Base-by-base conservation (phyloP, 1,284 basidiomycete genomes). In the Somion occarium region DNA sequence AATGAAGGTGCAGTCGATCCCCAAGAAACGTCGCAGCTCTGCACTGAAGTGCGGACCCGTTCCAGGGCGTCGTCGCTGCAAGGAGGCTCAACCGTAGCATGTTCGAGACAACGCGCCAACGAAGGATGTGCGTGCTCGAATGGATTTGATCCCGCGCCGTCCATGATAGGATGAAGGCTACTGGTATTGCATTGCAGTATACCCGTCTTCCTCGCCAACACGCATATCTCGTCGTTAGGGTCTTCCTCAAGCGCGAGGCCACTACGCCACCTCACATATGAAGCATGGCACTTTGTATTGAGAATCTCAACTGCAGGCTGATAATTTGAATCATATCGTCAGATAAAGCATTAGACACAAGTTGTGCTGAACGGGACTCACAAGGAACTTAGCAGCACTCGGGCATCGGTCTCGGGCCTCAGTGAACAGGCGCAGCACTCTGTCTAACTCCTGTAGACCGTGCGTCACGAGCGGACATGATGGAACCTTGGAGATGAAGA, bases 401-500 rank as follows among this genome's bases (percentile, higher is more conserved):
- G 77, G 75, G 59, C 77, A 82, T 46, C 79, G 73, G 15, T 65
- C 61, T 9, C 78, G 73, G 0, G 78, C 81, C 53, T 79, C 80
- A 0, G 72, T 70, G 64, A 83, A 88, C 15, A 88, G 67, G 15
- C 74, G 59, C 55, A 77, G 77, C 0, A 83, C 82, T 48, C 78
- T 73, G 25, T 84, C 83, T 2, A 88, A 70, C 56, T 87, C 83
- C 18, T 73, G 64, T 64, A 86, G 78, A 3, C 84, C 83, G 19
- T 75, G 72, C 22, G 74, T 67, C 1, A 82, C 80, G 25, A 86
- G 61, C 1, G 80, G 78, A 1, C 78, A 81, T 4, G 73, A 66
- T 5, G 85, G 84, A 11, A 80, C 82, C 27, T 81, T 74, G 3
- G 80, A 80, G 0, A 85, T 81, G 13, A 88, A 76, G 4, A 82